A percentile compares a stretch with the other conserved stretches of the same genome.
Conservation (phyloP, 352 stramenopile genomes). For the Phytopythium aichiense region DNA sequence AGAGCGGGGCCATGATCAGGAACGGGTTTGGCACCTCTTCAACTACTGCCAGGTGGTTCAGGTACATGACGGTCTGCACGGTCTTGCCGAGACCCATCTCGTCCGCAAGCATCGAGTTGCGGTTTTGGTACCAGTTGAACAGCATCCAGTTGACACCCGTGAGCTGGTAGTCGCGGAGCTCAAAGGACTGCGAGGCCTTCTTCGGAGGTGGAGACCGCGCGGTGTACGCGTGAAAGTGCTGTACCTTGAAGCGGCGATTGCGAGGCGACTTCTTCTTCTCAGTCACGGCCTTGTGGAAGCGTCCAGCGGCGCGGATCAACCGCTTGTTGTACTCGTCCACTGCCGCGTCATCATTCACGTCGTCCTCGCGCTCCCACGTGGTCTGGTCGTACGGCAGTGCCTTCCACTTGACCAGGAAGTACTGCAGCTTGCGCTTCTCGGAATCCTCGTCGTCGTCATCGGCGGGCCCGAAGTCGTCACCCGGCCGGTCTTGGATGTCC, state of each 20-base stretch:
- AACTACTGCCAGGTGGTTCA: constrained; percentile 95
- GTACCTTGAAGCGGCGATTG: constrained; percentile 24
- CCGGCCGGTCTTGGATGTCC: constrained; percentile 73
- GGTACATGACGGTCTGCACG: constrained; percentile 93
- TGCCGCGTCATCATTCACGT: constrained; percentile 89
- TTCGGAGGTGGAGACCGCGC: constrained; percentile 48
- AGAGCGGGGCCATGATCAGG: constrained; percentile 97
- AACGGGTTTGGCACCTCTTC: constrained; percentile 95
- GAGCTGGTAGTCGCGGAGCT: constrained; percentile 98
- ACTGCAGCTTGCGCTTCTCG: constrained; percentile 50
- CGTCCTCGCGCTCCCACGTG: constrained; percentile 97
- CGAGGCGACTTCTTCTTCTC: constrained; percentile 21
- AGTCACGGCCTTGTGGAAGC: constrained; percentile 47
- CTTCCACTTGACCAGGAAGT: constrained; percentile 99
- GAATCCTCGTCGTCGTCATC: constrained; percentile 25
- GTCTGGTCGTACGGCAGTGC: constrained; percentile 96
- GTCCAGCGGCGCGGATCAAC: constrained; percentile 41
- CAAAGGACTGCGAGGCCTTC: constrained; percentile 55
- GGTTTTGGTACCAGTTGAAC: constrained; percentile 97
- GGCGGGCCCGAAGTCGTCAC: constrained; percentile 58
- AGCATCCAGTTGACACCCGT: constrained; percentile 99
- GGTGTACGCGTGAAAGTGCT: constrained; percentile 74
- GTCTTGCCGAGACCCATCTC: constrained; percentile 98
- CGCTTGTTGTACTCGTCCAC: constrained; percentile 79
- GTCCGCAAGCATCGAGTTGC: constrained; percentile 98